These are phyloP conservation scores for Parachlorella kessleri DNA, from an alignment of 139 green algal genomes.

Conservation along the genomic window DNA sequence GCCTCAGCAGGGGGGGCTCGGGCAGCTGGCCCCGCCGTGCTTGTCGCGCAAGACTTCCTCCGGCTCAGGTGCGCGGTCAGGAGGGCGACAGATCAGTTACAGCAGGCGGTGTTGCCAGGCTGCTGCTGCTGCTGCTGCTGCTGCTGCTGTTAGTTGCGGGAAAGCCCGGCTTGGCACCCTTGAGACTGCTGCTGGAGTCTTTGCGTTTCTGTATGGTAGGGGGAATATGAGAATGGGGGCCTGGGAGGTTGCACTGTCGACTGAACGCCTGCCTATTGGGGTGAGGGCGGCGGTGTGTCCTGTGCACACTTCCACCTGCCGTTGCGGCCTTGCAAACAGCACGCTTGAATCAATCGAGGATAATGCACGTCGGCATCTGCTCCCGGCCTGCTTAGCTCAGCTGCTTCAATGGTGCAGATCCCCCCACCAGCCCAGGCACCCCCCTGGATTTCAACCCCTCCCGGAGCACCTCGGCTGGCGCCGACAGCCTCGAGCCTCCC, in stretches of 20 bases:
- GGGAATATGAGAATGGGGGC: too few species aligned
- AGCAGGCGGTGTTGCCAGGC: too few species aligned
- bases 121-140: not conserved
- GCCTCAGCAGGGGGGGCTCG: too few species aligned
- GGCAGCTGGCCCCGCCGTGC: too few species aligned
- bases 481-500: not conserved
- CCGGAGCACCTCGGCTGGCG: not conserved
- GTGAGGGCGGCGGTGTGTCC: too few species aligned
- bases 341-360: not conserved
- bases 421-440: conserved; percentile 22
- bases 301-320: too few species aligned
- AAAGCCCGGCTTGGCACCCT: too few species aligned
- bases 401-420: not conserved
- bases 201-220: not conserved
- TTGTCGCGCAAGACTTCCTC: too few species aligned
- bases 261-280: too few species aligned
- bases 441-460: not conserved
- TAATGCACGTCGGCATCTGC: not conserved
- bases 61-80: too few species aligned
- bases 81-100: too few species aligned
- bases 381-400: not conserved
- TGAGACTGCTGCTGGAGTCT: not conserved
- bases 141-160: not conserved
- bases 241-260: too few species aligned
- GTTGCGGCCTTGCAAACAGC: not conserved